Percentiles rank a stretch among this genome's conserved stretches.
Conservation (phyloP, 1,284 basidiomycete genomes). For the Sporisorium graminicola region DNA sequence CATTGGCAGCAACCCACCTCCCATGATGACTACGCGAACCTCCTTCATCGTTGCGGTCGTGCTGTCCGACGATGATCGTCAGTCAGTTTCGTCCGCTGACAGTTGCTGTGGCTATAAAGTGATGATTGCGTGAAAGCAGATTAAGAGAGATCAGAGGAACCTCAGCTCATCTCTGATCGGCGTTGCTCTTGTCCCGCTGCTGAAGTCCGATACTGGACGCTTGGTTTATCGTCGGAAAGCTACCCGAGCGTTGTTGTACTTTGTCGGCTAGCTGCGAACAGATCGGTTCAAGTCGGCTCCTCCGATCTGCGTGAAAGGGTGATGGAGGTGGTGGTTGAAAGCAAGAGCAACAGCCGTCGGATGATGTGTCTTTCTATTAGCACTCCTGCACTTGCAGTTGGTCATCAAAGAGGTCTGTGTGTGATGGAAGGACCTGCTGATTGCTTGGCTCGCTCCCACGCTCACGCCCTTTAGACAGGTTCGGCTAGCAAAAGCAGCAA, state of each 20-base stretch:
- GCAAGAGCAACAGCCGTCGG: neutral
- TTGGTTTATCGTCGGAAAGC: neutral
- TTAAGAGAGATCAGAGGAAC: neutral
- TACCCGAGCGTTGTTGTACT: neutral
- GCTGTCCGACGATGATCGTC: neutral
- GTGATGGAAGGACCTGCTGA: no score
- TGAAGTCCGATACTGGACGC: neutral
- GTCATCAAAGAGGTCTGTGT: no score
- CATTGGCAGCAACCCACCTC: constrained; percentile 33
- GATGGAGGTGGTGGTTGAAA: neutral
- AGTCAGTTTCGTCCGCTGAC: neutral
- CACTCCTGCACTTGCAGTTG: no score
- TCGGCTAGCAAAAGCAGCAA: neutral
- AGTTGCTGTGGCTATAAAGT: neutral
- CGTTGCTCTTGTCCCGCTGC: neutral
- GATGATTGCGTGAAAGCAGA: neutral
- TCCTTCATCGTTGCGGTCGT: constrained; percentile 49
- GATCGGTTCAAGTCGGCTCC: neutral
- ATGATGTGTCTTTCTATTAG: neutral
- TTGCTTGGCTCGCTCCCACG: constrained; percentile 1
- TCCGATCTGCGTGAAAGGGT: neutral
- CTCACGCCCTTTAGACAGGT: no score
- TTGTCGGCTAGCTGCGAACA: no score
- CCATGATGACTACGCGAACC: constrained; percentile 61
- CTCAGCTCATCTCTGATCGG: neutral